Base-by-base conservation (phyloP, 805 yeast genomes). In the Suhomyces vadensis region DNA sequence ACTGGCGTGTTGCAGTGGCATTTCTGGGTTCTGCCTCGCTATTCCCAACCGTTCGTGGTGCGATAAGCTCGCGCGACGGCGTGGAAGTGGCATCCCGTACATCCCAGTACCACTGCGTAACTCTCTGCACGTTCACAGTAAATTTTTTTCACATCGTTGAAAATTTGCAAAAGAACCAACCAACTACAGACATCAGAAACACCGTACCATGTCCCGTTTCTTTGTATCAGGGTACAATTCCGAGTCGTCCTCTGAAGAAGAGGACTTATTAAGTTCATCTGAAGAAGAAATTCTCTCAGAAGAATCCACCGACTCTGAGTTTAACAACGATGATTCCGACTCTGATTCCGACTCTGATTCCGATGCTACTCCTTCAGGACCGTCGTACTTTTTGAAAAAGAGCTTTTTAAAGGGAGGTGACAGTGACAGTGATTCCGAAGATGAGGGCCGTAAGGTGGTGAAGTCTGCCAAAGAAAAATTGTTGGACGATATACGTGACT, bases 381-480 rank as follows among this genome's bases (percentile, higher is more conserved):
- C 83, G 17, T 65, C 79, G 3, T 79, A 78, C 58, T 78, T 79
- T 61, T 68, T 79, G 55, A 79, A 79, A 62, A 74, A 69, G 49
- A 65, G 70, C 43, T 74, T 73, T 54, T 57, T 72, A 47, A 77
- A 77, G 55, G 74, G 66, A 44, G 61, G 60, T 37, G 73, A 64
- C 50, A 59, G 68, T 24, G 80, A 73, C 51, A 58, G 69, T 42
- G 81, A 75, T 44, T 61, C 64, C 42, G 87, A 81, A 46, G 85
- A 79, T 47, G 92, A 85, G 46, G 87, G 83, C 59, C 85, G 82
- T 63, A 86, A 84, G 54, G 89, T 90, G 33, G 96, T 92, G 55
- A 91, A 88, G 71, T 83, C 94, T 46, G 96, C 97, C 42, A 88
- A 85, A 70, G 98, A 91, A 53, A 94, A 92, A 73, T 76, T 90